These are phyloP conservation scores for Acanthamoeba castellanii DNA, from an alignment of 208 protist genomes.

Conservation along the genomic window DNA sequence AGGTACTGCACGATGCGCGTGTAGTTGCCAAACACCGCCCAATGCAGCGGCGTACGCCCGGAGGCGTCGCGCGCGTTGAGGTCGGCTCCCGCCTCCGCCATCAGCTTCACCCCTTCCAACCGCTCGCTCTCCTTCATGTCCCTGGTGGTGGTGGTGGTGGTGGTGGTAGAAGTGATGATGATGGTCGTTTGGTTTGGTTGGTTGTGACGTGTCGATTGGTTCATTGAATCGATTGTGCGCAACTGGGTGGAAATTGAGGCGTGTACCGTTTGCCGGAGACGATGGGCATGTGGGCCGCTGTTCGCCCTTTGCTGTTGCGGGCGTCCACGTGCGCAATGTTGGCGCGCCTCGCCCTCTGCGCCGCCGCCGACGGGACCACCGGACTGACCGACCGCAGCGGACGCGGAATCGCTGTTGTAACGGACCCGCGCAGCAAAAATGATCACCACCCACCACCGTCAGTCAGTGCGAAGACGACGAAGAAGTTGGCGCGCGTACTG, in stretches of 20 bases:
- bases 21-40: slow-evolving; percentile 45
- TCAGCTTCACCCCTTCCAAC: background rate
- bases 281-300: background rate
- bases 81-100: slow-evolving; percentile 52
- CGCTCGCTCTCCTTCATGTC: background rate
- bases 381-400: background rate
- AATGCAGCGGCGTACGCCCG: slow-evolving; percentile 38
- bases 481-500: background rate
- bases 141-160: background rate
- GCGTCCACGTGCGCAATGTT: background rate
- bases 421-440: background rate
- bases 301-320: background rate
- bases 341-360: background rate
- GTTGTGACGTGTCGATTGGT: background rate
- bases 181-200: too few species aligned
- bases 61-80: slow-evolving; percentile 19
- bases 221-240: too few species aligned
- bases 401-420: background rate
- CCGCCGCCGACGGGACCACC: background rate
- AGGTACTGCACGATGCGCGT: slow-evolving; percentile 7
- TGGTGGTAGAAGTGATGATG: too few species aligned
- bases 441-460: too few species aligned
- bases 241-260: background rate
- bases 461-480: too few species aligned
- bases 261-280: slow-evolving; percentile 4